Evolutionary conservation across 495 filamentous ascomycete genomes (phyloP).

Genomic region (Aspergillus carlsbadensis): DNA sequence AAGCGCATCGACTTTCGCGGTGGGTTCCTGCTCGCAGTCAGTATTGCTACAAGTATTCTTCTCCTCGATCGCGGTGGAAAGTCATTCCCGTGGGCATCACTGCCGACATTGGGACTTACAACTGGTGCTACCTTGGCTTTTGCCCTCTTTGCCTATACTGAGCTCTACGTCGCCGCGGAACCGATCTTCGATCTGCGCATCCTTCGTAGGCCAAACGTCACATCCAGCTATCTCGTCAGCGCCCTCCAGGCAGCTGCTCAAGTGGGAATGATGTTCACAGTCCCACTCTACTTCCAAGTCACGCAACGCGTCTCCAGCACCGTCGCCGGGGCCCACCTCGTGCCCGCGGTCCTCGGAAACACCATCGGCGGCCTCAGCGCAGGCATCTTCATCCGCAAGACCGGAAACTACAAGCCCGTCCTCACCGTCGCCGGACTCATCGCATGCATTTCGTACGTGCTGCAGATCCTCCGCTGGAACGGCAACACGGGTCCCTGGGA

Average conservation of each 20-base stretch:
- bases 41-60: conserved; percentile 49
- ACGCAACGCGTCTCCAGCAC: conserved; percentile 54
- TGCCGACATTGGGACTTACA: conserved; percentile 25
- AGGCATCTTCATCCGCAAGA: conserved; percentile 56
- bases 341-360: conserved; percentile 66
- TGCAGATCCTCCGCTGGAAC: conserved; percentile 60
- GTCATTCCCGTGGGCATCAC: conserved; percentile 55
- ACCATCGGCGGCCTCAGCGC: conserved; percentile 60
- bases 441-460: conserved; percentile 50
- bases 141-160: conserved; percentile 47
- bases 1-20: conserved; percentile 61
- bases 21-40: conserved; percentile 45
- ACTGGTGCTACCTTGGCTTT: conserved; percentile 32
- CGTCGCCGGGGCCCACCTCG: conserved; percentile 57
- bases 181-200: conserved; percentile 64
- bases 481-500: conserved; percentile 60
- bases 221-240: conserved; percentile 53
- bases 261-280: conserved; percentile 46
- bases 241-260: conserved; percentile 57
- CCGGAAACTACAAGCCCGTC: conserved; percentile 58
- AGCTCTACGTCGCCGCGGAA: conserved; percentile 51
- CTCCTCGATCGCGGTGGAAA: conserved; percentile 61
- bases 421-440: conserved; percentile 50
- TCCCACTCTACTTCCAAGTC: conserved; percentile 72
- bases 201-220: conserved; percentile 52